phyloP scores from a whole-genome alignment of 306 rosid genomes.

The Vigna trinervia region DNA sequence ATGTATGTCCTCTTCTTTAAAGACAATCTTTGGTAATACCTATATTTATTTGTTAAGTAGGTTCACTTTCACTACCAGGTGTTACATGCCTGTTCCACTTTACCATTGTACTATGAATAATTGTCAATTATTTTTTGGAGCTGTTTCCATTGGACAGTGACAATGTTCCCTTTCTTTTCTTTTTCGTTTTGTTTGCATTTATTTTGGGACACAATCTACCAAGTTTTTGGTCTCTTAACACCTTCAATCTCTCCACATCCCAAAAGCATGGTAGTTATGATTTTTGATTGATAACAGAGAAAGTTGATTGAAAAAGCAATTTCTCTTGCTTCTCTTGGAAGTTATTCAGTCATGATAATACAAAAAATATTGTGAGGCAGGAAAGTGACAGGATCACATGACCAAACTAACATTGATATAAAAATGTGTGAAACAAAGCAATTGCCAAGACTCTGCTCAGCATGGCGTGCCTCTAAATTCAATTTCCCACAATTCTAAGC shows the following conservation, averaged over 20 bases:
- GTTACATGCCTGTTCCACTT: slow-evolving; percentile 32
- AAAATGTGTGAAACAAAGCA: slow-evolving; percentile 30
- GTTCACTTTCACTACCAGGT: slow-evolving; percentile 1
- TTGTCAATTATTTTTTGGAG: slow-evolving; percentile 31
- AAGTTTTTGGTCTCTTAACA: neutral
- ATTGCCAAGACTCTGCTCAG: neutral
- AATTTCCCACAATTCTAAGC: neutral
- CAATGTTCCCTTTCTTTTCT: slow-evolving; percentile 25
- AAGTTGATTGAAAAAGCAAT: slow-evolving; percentile 48
- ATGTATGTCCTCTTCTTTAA: slow-evolving; percentile 49
- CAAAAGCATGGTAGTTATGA: slow-evolving; percentile 25
- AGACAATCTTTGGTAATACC: slow-evolving; percentile 42
- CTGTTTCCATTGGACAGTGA: slow-evolving; percentile 37
- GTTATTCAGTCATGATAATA: slow-evolving; percentile 38
- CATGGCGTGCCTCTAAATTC: neutral
- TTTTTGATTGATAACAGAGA: slow-evolving; percentile 36
- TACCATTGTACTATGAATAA: slow-evolving; percentile 34
- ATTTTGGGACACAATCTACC: slow-evolving; percentile 12
- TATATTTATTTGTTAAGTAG: slow-evolving; percentile 16
- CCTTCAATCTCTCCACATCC: slow-evolving; percentile 33
- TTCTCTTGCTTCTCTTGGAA: slow-evolving; percentile 48
- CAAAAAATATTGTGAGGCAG: slow-evolving; percentile 2
- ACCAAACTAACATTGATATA: slow-evolving; percentile 21
- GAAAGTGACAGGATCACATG: slow-evolving; percentile 27
- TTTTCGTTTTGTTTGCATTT: neutral